These are phyloP conservation scores for Phalaenopsis hybrid DNA, from an alignment of 116 monocot species.

Conservation along the genomic window DNA sequence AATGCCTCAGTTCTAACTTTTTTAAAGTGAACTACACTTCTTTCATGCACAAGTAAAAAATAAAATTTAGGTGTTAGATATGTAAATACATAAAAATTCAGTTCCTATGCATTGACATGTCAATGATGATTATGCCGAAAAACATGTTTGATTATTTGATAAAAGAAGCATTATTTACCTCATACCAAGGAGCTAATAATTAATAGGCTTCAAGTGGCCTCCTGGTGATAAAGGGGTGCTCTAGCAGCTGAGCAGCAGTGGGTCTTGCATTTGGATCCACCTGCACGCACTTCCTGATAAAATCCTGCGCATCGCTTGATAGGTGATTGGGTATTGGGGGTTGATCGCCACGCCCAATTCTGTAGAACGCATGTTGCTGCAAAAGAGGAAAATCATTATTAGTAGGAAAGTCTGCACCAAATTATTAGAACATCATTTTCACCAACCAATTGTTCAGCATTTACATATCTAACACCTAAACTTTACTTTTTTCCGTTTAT, in stretches of 20 bases:
- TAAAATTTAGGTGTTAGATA: no score
- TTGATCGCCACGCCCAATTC: conserved; percentile 58
- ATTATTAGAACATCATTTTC: no score
- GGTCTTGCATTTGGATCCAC: conserved; percentile 59
- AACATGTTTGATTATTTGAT: not conserved
- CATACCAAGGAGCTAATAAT: not conserved
- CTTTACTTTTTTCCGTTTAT: no score
- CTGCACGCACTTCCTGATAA: conserved; percentile 60
- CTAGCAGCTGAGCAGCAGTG: conserved; percentile 49
- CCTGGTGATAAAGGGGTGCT: conserved; percentile 64
- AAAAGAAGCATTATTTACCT: not conserved
- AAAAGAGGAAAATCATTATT: not conserved
- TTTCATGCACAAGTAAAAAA: no score
- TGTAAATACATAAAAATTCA: no score
- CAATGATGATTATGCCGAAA: no score
- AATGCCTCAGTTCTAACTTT: no score
- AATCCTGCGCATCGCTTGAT: conserved; percentile 70
- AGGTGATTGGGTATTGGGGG: conserved; percentile 54
- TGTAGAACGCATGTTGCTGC: conserved; percentile 64
- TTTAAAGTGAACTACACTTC: no score
- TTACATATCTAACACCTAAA: no score
- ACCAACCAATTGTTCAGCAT: no score
- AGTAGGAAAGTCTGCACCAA: no score
- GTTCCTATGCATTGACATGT: no score
- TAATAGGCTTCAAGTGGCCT: not conserved